phyloP scores from a whole-genome alignment of 179 eudicot species.

The Sideroxylon spinosum region DNA sequence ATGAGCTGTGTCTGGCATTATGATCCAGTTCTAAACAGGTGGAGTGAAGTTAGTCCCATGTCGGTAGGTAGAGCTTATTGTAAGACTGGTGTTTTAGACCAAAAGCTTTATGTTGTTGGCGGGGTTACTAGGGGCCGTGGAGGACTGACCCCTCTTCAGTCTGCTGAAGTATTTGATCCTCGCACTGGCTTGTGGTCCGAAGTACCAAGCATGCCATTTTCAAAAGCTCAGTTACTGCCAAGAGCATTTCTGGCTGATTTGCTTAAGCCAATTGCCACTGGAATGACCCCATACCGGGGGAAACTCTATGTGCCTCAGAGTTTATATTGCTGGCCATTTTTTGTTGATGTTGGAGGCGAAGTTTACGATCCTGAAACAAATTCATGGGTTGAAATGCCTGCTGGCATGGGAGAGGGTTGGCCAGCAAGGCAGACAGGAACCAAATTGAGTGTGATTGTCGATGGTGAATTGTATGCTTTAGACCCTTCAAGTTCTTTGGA shows the following conservation, averaged over 20 bases:
- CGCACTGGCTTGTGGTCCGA: conserved; percentile 61
- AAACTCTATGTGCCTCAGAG: conserved; percentile 91
- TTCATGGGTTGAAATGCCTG: conserved; percentile 87
- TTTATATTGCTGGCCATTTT: conserved; percentile 94
- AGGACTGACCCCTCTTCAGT: conserved; percentile 75
- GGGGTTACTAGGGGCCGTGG: conserved; percentile 75
- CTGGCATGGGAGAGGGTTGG: conserved; percentile 98
- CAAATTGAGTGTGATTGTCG: conserved; percentile 70
- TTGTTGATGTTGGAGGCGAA: conserved; percentile 99
- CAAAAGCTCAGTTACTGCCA: conserved; percentile 80
- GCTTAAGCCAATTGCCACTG: conserved; percentile 96
- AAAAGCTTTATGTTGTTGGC: conserved; percentile 85
- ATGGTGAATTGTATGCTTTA: conserved; percentile 70
- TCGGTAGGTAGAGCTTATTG: conserved; percentile 69
- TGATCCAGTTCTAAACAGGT: conserved; percentile 62
- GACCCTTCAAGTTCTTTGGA: conserved; percentile 69
- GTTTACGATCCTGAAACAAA: conserved; percentile 83
- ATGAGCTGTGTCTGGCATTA: conserved; percentile 68
- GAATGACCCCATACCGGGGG: conserved; percentile 75
- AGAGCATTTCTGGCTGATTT: conserved; percentile 77
- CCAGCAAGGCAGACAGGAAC: conserved; percentile 98
- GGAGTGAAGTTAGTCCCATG: conserved; percentile 78
- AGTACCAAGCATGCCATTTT: conserved; percentile 89
- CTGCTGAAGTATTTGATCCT: conserved; percentile 88
- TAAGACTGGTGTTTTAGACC: conserved; percentile 67